Base-by-base conservation (phyloP, 2,329 filamentous ascomycete species). In the Fusarium floridanum region DNA sequence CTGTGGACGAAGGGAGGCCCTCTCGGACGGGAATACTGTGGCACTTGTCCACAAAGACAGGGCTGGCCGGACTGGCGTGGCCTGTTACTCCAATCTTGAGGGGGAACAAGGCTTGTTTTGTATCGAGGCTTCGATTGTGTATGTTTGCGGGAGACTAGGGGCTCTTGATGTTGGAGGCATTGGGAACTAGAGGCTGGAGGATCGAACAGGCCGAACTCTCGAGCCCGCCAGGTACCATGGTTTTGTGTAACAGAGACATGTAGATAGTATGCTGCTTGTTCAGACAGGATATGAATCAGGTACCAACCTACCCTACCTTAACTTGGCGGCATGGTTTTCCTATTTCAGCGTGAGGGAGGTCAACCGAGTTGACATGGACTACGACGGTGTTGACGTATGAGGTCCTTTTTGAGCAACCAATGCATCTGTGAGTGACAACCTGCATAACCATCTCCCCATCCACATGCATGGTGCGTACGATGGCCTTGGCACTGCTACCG, bases 111-210 rank as follows among this genome's bases (percentile, higher is more conserved):
- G 68, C 34, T 67, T 41, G 64, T 50, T 66, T 66, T 71, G 67
- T 66, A 50, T 61, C 66, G 63, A 61, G 57, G 66, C 32, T 55
- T 57, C 57, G 67, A 64, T 48, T 65, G 63, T 45, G 55, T 50
- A 59, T 63, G 53, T 56, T 34, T 66, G 37, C 67, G 59, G 66
- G 57, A 56, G 64, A 63, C 37, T 59, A 60, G 72, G 55, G 41
- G 66, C n/a, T 62, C 43, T 73, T 36, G 61, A 62, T 65, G 50
- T 55, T 37, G 68, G 24, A 70, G 64, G 68, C 61, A 70, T 57
- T 48, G 63, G 53, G 65, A 50, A 71, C 69, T 78, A 78, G 76
- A 78, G 68, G 72, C 66, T 74, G 75, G 70, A 76, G 66, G 72
- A 67, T 70, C 66, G 64, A 71, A 45, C 62, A 66, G 64, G 59